Base-by-base conservation (phyloP, 352 stramenopile species). In the Globisporangium apiculatum region DNA sequence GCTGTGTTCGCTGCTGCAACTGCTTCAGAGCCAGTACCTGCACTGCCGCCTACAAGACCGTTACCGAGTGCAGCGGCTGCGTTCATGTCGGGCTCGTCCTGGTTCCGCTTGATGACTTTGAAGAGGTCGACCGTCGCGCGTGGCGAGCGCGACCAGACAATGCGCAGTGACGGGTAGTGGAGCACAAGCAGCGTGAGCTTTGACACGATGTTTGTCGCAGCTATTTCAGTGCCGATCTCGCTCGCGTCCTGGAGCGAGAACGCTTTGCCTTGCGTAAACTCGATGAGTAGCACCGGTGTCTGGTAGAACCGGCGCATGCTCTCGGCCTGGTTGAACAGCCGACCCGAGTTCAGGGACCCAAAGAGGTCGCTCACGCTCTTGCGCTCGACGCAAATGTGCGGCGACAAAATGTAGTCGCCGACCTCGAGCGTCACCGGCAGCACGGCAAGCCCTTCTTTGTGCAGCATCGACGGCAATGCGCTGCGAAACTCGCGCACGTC, bases 401-500 rank as follows among this genome's bases (percentile, higher is more conserved):
- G 96, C 50, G 95, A 98, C 43, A 99, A 71, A 7, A 99, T 95
- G 69, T 98, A 99, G 72, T 99, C 97, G 6, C 97, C 97, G 9
- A 99, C 89, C 60, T 96, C 90, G 11, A 99, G 72, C 18, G 96
- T 99, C 14, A 98, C 79, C 7, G 97, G 96, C n/a, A 94, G 76
- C 31, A 99, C 72, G 55, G 95, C 65, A 53, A 98, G 79, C 0
- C 89, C 92, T 53, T 94, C 86, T 62, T 97, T 87, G 72, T 99
- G 94, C n/a, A 99, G 78, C 76, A 99, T 96, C 5, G 89, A 98
- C 5, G 97, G 97, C 43, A 99, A 71, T 3, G 89, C 80, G 48
- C 91, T 97, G 15, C 96, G 80, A 64, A 99, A 99, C 70, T 99
- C 97, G 49, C 97, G 89, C 37, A 99, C 88, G 67, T 99, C 97